These are phyloP conservation scores for Monoraphidium neglectum DNA, from an alignment of 139 green algal species.

Conservation along the genomic window DNA sequence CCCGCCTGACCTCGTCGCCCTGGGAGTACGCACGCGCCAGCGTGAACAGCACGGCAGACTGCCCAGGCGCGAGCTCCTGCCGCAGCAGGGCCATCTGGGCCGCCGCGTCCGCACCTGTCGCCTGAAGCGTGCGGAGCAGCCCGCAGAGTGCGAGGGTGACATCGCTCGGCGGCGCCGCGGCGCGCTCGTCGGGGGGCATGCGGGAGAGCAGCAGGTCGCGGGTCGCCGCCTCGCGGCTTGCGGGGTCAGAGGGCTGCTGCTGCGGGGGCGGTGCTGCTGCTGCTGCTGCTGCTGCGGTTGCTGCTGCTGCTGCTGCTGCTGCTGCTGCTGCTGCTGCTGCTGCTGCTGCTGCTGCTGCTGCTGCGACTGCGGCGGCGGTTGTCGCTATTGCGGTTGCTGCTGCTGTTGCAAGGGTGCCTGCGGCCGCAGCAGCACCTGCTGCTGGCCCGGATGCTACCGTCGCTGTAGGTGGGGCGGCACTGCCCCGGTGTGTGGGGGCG, in stretches of 20 bases:
- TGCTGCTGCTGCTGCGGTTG: background rate
- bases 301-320: background rate
- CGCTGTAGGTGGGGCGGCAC: too few species aligned
- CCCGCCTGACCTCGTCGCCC: too few species aligned
- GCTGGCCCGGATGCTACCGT: too few species aligned
- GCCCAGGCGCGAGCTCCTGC: background rate
- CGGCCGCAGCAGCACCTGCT: too few species aligned
- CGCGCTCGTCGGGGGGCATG: background rate
- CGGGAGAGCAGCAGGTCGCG: background rate
- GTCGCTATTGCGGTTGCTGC: too few species aligned
- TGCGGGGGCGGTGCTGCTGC: too few species aligned
- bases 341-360: background rate
- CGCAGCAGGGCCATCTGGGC: background rate
- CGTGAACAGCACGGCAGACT: too few species aligned
- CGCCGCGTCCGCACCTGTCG: background rate
- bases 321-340: constrained; percentile 12
- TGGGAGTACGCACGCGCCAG: too few species aligned
- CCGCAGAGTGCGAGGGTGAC: background rate
- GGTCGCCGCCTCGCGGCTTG: too few species aligned
- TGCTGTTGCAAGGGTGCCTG: too few species aligned
- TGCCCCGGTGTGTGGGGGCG: too few species aligned
- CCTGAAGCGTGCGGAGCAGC: background rate
- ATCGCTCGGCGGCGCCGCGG: background rate
- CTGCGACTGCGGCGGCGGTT: background rate
- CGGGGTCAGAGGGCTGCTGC: background rate